Evolutionary conservation across 1,139 yeast species (phyloP), one percentile per base, ranked within the genome.

Genomic region (Pichia sp.): DNA sequence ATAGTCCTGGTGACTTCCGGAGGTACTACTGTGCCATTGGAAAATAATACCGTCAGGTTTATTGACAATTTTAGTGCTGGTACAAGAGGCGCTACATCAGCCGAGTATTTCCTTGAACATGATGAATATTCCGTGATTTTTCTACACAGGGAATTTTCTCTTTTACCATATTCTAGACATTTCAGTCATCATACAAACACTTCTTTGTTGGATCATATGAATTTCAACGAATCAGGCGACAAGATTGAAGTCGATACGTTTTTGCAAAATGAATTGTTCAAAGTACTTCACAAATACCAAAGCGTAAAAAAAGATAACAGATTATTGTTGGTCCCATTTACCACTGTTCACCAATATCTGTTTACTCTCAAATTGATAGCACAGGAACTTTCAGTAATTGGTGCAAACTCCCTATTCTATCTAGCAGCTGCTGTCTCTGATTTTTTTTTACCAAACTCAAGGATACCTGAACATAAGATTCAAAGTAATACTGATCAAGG

Each of bases 341-440:
- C 97, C 26, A 94, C 97, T 0, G 97, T 92, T 16, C 88, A 86
- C 62, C 97, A 94, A 62, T 92, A 92, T 58, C 67, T 92, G 49
- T 90, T 85, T 69, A 85, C 97, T 0, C 70, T 94, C 53, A 78
- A 81, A 53, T 66, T 77, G 38, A 70, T 86, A 11, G 85, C 95
- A 1, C 73, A 74, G 50, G 68, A 72, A 43, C 62, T 92, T 55
- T 73, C 79, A 40, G 63, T 66, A 3, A 66, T 78, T 41, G 79
- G 77, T 4, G 61, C 72, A 3, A 67, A 67, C 47, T 86, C 87
- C 0, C 62, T 92, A 41, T 85, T 92, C 59, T 94, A 84, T 64
- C 71, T 92, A 50, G 98, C 98, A 0, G 98, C 98, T 4, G 98
- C 98, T 0, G 99, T 92, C 0, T 85, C 95, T 5, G 99, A 92